Evolutionary conservation across 2,329 filamentous ascomycete genomes (phyloP).

Genomic region (Nothophaeocryptopus gaeumannii): DNA sequence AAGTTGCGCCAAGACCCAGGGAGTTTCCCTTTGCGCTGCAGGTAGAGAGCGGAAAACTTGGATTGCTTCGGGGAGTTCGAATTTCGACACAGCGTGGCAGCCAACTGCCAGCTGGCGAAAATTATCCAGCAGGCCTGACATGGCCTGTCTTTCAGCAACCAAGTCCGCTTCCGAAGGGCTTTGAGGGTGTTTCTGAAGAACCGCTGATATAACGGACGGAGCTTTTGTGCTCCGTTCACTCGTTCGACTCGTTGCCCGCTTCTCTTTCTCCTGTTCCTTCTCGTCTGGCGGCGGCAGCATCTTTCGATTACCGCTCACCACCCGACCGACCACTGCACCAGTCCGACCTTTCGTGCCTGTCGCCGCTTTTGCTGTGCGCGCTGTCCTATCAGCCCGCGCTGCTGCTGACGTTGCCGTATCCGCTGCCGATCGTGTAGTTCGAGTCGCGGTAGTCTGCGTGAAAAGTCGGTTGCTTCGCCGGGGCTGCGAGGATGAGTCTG

Average conservation of each 20-base stretch:
- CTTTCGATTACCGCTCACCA: conserved; percentile 88
- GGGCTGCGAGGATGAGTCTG: conserved; percentile 44
- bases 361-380: conserved; percentile 58
- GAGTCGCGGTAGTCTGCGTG: conserved; percentile 64
- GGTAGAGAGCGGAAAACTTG: conserved; percentile 70
- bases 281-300: conserved; percentile 44
- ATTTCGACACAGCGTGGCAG: conserved; percentile 75
- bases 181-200: conserved; percentile 24
- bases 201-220: conserved; percentile 30
- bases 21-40: conserved; percentile 75
- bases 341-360: conserved; percentile 66
- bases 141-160: conserved; percentile 61
- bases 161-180: conserved; percentile 13
- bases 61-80: conserved; percentile 74
- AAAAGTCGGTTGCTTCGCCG: conserved; percentile 51
- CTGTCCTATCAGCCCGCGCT: conserved; percentile 54
- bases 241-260: conserved; percentile 59
- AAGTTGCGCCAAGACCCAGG: conserved; percentile 89
- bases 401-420: conserved; percentile 51
- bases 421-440: conserved; percentile 60
- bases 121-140: conserved; percentile 74
- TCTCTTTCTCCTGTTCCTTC: conserved; percentile 54
- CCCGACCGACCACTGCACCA: conserved; percentile 73
- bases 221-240: conserved; percentile 48
- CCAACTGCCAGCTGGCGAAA: conserved; percentile 78